Evolutionary conservation across 495 filamentous ascomycete genomes (phyloP).

Genomic region (Cercophora scortea): DNA sequence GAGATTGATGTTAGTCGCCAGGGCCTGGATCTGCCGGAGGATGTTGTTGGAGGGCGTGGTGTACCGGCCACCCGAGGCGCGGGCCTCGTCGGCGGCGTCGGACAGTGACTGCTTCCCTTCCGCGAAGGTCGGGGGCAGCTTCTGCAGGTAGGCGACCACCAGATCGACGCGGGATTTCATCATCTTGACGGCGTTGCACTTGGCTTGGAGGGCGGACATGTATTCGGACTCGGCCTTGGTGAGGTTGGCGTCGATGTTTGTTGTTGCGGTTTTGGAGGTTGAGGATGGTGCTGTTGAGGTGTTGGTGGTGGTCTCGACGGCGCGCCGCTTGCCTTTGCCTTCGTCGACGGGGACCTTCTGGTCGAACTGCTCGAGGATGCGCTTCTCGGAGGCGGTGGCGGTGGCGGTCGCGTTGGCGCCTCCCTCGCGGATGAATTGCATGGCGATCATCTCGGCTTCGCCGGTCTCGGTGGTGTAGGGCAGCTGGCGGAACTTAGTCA

Average conservation of each 20-base stretch:
- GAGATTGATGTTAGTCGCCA: constrained; percentile 54
- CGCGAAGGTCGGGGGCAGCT: constrained; percentile 57
- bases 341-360: constrained; percentile 31
- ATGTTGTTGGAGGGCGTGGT: constrained; percentile 54
- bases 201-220: constrained; percentile 64
- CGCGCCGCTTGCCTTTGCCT: constrained; percentile 40
- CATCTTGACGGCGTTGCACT: constrained; percentile 87
- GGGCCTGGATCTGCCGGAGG: constrained; percentile 57
- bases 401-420: constrained; percentile 69
- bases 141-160: constrained; percentile 70
- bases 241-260: constrained; percentile 44
- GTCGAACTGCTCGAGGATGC: constrained; percentile 22
- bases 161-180: constrained; percentile 77
- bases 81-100: constrained; percentile 23
- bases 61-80: constrained; percentile 31
- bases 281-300: constrained; percentile 1
- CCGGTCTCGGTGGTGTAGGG: constrained; percentile 85
- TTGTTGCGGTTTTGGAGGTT: constrained; percentile 18
- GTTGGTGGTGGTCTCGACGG: constrained; percentile 20
- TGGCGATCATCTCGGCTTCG: constrained; percentile 94
- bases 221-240: constrained; percentile 71
- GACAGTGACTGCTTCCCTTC: constrained; percentile 28
- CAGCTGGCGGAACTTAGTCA: constrained; percentile 72
- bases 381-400: constrained; percentile 26
- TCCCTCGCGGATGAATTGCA: constrained; percentile 81